Base-by-base conservation (phyloP, 2,329 filamentous ascomycete species). In the Beauveria caledonica region DNA sequence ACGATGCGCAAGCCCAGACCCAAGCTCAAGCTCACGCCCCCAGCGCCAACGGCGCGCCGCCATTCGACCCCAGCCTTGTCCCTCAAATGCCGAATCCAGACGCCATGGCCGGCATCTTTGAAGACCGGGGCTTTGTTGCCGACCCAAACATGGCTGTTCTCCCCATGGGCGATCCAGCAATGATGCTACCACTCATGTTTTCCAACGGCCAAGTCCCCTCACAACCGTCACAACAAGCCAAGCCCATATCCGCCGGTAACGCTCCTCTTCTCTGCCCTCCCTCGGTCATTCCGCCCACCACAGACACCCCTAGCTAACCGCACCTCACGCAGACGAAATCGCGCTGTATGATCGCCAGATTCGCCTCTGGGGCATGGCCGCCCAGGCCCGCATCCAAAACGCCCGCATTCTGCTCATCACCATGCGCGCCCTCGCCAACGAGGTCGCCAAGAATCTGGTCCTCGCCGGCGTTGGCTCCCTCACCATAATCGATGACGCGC, bases 331-430 rank as follows among this genome's bases (percentile, higher is more conserved):
- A 90, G 94, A 97, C 74, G 94, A 99, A 71, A 96, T 97, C 69
- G 94, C 93, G 15, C 85, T 97, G 6, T 99, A 99, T 72, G 94
- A 99, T 76, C 87, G 94, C 54, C 94, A 99, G 73, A 97, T 99
- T 69, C 88, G 94, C 58, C 86, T 99, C 33, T 99, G 94, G 94
- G 94, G 94, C 48, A 90, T 97, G 70, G 87, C 94, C 68, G 94
- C 94, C 7, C 94, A 99, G 73, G 89, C 96, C 72, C 91, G 89
- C 71, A 92, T 99, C 61, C 90, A 93, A 67, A 89, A 84, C 62
- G 91, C 94, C 62, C 92, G 92, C 69, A 88, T 99, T 66, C 86
- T 97, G 50, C 84, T 99, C 64, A 87, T 99, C 66, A 92, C 87
- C 33, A 86, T 96, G 73, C 90, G 89, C 70, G 92, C 89, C 1